These are phyloP conservation scores for Heritiera fomes DNA, from an alignment of 345 rosid species.

Conservation along the genomic window DNA sequence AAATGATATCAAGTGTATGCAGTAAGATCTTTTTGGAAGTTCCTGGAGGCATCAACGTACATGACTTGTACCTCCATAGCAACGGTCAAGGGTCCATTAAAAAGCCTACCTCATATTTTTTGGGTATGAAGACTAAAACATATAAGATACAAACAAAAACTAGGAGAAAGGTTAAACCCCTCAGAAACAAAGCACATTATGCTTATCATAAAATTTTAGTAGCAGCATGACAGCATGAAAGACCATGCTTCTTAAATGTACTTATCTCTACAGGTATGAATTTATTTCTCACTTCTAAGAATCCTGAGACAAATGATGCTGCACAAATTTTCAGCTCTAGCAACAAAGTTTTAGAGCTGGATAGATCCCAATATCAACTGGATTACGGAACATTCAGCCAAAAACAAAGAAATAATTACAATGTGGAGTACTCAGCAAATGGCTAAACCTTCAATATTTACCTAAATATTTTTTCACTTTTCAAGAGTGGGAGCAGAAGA, in stretches of 20 bases:
- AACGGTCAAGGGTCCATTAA: background rate
- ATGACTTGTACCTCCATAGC: background rate
- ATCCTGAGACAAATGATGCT: background rate
- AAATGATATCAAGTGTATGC: background rate
- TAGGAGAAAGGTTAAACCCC: background rate
- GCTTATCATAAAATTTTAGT: background rate
- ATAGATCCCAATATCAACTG: background rate
- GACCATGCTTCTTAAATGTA: background rate
- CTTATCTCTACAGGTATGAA: background rate
- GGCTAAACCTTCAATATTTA: background rate
- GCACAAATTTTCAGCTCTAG: background rate
- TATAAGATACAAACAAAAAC: background rate
- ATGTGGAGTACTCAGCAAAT: background rate
- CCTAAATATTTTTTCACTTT: background rate
- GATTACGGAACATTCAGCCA: background rate
- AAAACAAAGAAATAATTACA: background rate
- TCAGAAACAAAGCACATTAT: background rate
- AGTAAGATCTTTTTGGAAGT: background rate
- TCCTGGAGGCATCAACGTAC: background rate
- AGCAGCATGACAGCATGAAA: background rate
- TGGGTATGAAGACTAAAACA: background rate
- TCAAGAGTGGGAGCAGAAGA: background rate
- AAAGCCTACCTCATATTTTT: background rate
- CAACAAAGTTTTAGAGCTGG: background rate
- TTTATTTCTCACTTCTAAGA: background rate